phyloP scores from a whole-genome alignment of 495 filamentous ascomycete species.

The Lasiosphaeriaceae sp. region DNA sequence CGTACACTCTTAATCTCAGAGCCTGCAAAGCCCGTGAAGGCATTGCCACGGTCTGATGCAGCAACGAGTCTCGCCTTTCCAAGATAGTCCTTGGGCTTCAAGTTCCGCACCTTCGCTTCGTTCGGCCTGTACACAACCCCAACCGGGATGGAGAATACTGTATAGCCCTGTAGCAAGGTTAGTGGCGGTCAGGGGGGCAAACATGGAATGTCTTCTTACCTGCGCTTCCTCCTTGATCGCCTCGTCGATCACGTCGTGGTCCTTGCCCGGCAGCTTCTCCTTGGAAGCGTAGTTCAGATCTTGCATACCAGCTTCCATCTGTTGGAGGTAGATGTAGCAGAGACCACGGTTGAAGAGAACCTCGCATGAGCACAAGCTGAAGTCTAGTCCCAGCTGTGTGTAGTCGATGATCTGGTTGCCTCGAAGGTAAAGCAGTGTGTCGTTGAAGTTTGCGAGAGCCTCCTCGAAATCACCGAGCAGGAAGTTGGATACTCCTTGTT shows the following conservation, averaged over 20 bases:
- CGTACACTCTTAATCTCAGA: constrained; percentile 66
- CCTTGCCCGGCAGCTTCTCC: constrained; percentile 81
- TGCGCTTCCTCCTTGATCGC: constrained; percentile 91
- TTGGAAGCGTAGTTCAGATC: constrained; percentile 91
- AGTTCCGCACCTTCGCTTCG: constrained; percentile 95
- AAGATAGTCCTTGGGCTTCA: constrained; percentile 95
- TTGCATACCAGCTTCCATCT: constrained; percentile 83
- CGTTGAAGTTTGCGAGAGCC: constrained; percentile 97
- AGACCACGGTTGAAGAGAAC: constrained; percentile 97
- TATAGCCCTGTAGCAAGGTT: constrained; percentile 69
- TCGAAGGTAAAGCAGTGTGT: constrained; percentile 89
- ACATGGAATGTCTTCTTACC: constrained; percentile 44
- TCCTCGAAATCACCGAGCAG: constrained; percentile 96
- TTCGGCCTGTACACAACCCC: constrained; percentile 94
- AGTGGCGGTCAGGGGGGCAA: constrained; percentile 14
- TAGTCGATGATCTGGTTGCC: constrained; percentile 98
- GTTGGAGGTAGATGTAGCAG: constrained; percentile 95
- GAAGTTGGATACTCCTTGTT: constrained; percentile 98
- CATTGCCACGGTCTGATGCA: constrained; percentile 73
- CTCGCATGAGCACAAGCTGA: constrained; percentile 96
- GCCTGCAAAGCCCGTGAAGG: constrained; percentile 72
- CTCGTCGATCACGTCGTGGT: constrained; percentile 97
- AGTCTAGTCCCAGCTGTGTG: constrained; percentile 91
- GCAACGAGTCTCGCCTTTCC: constrained; percentile 93
- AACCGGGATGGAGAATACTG: constrained; percentile 97